Percentiles rank a stretch among this genome's conserved stretches.
phyloP scores from a whole-genome alignment of 495 filamentous ascomycete genomes.

The Sporormia fimetaria region DNA sequence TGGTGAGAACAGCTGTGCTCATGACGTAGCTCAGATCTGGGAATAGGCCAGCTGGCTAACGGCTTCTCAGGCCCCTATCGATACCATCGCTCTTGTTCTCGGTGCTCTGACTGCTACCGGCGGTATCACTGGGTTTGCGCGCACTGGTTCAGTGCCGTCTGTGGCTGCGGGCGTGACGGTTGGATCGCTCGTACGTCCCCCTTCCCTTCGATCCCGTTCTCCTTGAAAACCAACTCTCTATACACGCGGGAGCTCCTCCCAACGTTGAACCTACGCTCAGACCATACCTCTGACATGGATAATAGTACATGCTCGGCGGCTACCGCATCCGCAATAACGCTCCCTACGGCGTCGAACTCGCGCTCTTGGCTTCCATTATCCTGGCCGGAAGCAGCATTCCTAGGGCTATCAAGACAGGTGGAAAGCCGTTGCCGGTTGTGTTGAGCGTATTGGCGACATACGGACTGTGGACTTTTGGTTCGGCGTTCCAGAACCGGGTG shows the following conservation, averaged over 20 bases:
- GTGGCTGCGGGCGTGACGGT: conserved; percentile 72
- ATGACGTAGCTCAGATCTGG: no score
- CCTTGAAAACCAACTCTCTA: background rate
- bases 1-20: no score
- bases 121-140: conserved; percentile 70
- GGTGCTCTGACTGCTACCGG: conserved; percentile 73
- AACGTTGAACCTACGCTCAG: no score
- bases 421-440: conserved; percentile 64
- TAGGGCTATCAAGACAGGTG: conserved; percentile 62
- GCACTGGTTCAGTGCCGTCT: conserved; percentile 76
- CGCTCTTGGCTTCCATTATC: conserved; percentile 59
- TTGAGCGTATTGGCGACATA: conserved; percentile 53
- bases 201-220: background rate
- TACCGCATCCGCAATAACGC: conserved; percentile 48
- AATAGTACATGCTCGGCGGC: conserved; percentile 56
- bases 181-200: conserved; percentile 42
- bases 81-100: conserved; percentile 58
- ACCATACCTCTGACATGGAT: no score
- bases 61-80: conserved; percentile 28
- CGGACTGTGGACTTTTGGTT: conserved; percentile 51
- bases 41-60: conserved; percentile 1
- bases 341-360: conserved; percentile 37
- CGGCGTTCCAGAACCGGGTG: conserved; percentile 33
- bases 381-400: conserved; percentile 75
- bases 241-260: no score